Evolutionary conservation across 345 rosid genomes (phyloP), one percentile per base, ranked within the genome.

Genomic region (Rubroshorea leprosula): DNA sequence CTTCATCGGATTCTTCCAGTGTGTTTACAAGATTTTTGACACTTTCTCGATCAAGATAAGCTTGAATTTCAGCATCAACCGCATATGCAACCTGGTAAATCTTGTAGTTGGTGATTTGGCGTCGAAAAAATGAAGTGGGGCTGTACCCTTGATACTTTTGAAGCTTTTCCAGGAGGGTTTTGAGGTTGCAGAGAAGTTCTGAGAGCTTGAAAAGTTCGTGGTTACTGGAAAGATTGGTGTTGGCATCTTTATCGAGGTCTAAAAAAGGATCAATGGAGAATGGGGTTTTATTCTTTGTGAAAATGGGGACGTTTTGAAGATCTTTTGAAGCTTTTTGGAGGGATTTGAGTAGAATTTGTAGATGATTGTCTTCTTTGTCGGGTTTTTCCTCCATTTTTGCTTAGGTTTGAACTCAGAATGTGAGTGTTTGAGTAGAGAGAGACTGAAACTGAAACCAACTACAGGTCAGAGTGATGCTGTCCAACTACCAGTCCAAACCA

Each of bases 31-130:
- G 64, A 17, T 65, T 71, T 23, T 58, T 23, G 8, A 83, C 58
- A 15, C 8, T 23, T 24, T 69, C 76, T 35, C 71, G 60, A 59
- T 78, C 86, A 6, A 69, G 12, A 55, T 50, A 71, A 0, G 41
- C 64, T 27, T 50, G 82, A 35, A 68, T 68, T 49, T 78, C 68
- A 17, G 68, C 62, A 49, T 76, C 83, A 8, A 76, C 63, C 0
- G 65, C 64, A 22, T 18, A 57, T 0, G 61, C 80, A 15, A 72
- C 43, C 51, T 63, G 78, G 64, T 74, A 74, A 23, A 80, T 71
- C 64, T 58, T 68, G 62, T 74, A 80, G 39, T 57, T 72, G 54
- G 58, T 68, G 60, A 76, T 41, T 21, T 72, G 83, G 31, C 80
- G 77, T 22, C 58, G 53, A 41, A 83, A 58, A 49, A 80, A 25